phyloP scores from a whole-genome alignment of 2,329 filamentous ascomycete genomes.

The Colletotrichum scovillei region DNA sequence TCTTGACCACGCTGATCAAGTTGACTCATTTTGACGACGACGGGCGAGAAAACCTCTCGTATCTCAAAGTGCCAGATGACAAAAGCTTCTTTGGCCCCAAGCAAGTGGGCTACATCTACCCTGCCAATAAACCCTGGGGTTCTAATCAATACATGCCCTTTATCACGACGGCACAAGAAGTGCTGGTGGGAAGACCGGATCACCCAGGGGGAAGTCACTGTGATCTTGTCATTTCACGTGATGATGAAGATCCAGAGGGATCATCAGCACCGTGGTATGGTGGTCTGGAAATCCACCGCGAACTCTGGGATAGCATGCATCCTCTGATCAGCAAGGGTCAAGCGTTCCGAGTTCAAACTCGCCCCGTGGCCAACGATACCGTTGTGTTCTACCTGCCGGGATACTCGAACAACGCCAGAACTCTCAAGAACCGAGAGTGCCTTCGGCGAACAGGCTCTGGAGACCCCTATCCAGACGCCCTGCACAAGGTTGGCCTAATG shows the following conservation, averaged over 20 bases:
- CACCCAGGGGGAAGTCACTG: conserved; percentile 1
- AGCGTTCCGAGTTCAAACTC: neutral
- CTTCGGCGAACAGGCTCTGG: neutral
- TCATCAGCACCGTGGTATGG: conserved; percentile 21
- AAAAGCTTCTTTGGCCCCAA: neutral
- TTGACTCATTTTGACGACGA: neutral
- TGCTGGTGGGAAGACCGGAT: conserved; percentile 38
- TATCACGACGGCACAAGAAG: conserved; percentile 41
- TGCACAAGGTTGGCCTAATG: conserved; percentile 2
- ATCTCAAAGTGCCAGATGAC: conserved; percentile 14
- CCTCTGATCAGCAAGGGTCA: neutral
- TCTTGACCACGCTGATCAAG: conserved; percentile 26
- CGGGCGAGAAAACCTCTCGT: conserved; percentile 17
- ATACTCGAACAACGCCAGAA: neutral
- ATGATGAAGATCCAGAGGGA: neutral
- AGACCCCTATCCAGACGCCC: conserved; percentile 19
- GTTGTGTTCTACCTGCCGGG: conserved; percentile 30
- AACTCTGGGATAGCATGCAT: conserved; percentile 13
- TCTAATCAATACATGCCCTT: conserved; percentile 42
- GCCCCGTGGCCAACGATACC: neutral
- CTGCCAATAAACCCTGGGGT: conserved; percentile 35
- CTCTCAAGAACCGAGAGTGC: neutral
- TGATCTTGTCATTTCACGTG: conserved; percentile 9
- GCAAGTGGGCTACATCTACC: neutral
- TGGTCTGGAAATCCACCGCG: conserved; percentile 22